Evolutionary conservation across 1,284 basidiomycete species (phyloP), one percentile per base, ranked within the genome.

Genomic region (Pseudozyma hubeiensis): DNA sequence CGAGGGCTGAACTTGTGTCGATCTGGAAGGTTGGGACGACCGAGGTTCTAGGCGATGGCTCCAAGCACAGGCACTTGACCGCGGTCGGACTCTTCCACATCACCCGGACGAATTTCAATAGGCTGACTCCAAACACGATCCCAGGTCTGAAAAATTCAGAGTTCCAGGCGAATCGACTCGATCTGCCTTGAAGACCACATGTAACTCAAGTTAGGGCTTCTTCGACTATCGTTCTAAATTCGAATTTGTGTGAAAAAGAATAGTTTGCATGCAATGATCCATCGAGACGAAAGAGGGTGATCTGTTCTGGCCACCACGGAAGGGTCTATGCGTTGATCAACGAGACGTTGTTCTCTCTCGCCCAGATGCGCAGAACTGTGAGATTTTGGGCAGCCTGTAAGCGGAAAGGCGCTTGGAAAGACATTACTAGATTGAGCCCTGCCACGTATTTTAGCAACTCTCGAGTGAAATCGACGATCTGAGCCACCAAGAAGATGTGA

Each of bases 331-430:
- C 45, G 30, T 64, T 47, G 24, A 64, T 31, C 16, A 64, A 24
- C 11, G 29, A 46, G 17, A 64, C 50, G 11, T 16, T 14, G 45
- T 53, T 50, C 34, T 29, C 46, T 16, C 34, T 33, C 5, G 55
- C 54, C 62, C 62, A 64, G 5, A 13, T n/a, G 39, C 34, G 33
- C 39, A 64, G 16, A 0, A 35, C 45, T 4, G 30, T 19, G 11
- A 41, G 44, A 3, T 64, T 48, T 33, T 50, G 40, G 0, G 33
- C n/a, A 0, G 30, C 16, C 29, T 58, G 62, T 1, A 19, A 9
- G 29, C 13, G 16, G 14, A 64, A 14, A 4, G 62, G 62, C 16
- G 31, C 62, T 16, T 64, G 50, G 29, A 64, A 64, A 17, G 55
- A 58, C 17, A 35, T 17, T 6, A 53, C 54, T 2, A 64, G 9